phyloP scores from a whole-genome alignment of 2,329 filamentous ascomycete genomes.

The Cordyceps pruinosa region DNA sequence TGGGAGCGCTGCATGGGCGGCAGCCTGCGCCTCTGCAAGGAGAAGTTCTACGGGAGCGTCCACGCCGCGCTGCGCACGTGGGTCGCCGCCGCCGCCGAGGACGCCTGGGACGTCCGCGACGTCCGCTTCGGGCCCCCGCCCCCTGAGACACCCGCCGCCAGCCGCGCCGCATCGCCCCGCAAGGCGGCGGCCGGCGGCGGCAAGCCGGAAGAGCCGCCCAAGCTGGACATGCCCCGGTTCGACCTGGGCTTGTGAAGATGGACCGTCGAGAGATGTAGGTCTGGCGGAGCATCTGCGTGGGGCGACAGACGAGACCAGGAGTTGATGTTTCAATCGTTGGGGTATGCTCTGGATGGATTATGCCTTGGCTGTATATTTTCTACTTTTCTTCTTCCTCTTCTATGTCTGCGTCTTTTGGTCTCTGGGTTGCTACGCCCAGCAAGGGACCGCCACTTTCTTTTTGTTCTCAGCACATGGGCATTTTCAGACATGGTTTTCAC shows the following conservation, averaged over 20 bases:
- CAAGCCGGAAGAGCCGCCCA: constrained; percentile 49
- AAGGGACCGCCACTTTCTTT: constrained; percentile 1
- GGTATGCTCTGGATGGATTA: neutral
- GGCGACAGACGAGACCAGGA: neutral
- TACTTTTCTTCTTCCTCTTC: constrained; percentile 8
- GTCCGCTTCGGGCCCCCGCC: constrained; percentile 66
- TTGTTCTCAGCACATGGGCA: constrained; percentile 2
- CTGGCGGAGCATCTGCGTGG: neutral
- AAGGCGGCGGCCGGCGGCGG: constrained; percentile 33
- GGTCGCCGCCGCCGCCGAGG: constrained; percentile 79
- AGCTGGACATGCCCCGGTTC: constrained; percentile 53
- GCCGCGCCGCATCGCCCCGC: constrained; percentile 22
- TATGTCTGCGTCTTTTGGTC: constrained; percentile 8
- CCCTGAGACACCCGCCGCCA: constrained; percentile 24
- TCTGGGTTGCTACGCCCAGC: neutral
- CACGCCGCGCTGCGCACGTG: constrained; percentile 85
- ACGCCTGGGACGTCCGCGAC: constrained; percentile 78
- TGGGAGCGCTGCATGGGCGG: constrained; percentile 87
- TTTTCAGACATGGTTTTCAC: constrained; percentile 15
- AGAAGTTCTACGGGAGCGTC: constrained; percentile 92
- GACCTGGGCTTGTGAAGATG: constrained; percentile 35
- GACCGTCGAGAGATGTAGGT: constrained; percentile 16
- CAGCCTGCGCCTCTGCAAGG: constrained; percentile 84
- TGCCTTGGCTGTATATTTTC: constrained; percentile 1
- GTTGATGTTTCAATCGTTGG: constrained; percentile 6